Evolutionary conservation across 176 grass and related monocot species (phyloP), one percentile per base, ranked within the genome.

Genomic region (Dendrocalamus sinicus): DNA sequence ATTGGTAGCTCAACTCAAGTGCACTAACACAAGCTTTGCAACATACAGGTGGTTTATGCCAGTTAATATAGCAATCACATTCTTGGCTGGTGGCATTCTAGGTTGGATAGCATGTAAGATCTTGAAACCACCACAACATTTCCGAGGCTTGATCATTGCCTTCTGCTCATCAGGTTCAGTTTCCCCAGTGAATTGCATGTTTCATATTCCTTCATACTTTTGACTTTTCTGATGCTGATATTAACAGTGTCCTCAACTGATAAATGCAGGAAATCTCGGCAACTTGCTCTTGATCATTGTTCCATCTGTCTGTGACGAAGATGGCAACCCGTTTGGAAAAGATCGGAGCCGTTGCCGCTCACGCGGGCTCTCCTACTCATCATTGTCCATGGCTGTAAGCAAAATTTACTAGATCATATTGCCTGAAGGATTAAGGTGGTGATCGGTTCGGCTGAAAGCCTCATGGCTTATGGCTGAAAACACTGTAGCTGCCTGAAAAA

Each of bases 21-120:
- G 17, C 8, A 8, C 45, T 90, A 76, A 83, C 79, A 50, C 50
- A 37, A 9, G 3, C 10, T 16, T 43, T 70, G 5, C 46, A 9
- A 92, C 70, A 16, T 86, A 10, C 41, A 98, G 96, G 96, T 98
- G 96, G 96, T 98, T 95, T 78, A 98, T 98, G 96, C 96, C 93
- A 2, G 70, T 98, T 20, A 98, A 98, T 67, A 89, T 95, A 65
- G 91, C 48, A n/a, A 92, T 98, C 86, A 86, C 80, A 30, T 98
- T 92, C 82, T 28, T 92, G 4, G n/a, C 73, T 14, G 96, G 96
- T 32, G 81, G 88, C 47, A 22, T 79, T 80, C 91, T 98, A 1
- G 93, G 96, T 0, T 98, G 96, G 96, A 85, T 95, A 63, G 80
- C 84, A 8, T 92, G 85, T 24, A 92, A 88, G 41, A 81, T 94